Base-by-base conservation (phyloP, 1,284 basidiomycete genomes). In the Naganishia albida region DNA sequence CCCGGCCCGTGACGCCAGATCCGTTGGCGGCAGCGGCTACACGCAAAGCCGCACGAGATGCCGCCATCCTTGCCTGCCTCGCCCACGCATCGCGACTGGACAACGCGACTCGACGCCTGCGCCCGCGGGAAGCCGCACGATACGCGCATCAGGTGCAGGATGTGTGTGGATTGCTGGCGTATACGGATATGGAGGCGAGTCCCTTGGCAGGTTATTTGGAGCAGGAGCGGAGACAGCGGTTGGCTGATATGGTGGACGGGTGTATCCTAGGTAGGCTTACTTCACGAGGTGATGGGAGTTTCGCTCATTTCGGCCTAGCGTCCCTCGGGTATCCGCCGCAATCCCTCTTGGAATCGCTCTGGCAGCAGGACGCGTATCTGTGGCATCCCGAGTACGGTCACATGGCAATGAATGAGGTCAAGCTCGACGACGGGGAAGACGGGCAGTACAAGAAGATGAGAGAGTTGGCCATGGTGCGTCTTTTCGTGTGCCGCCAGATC, bases 231-330 rank as follows among this genome's bases (percentile, higher is more conserved):
- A 71, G 78, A 56, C 72, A 77, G 2, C 72, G 68, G 10, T 67
- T 80, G 49, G 75, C 77, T n/a, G 71, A 75, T 42, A 75, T 77
- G 70, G 73, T 80, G 38, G 78, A 80, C 54, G 65, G 70, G 7
- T 75, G 76, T 25, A 77, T 80, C n/a, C 68, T 79, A 20, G 67
- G 78, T 79, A 63, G 72, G 78, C 20, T 23, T 74, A n/a, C 18
- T 26, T 12, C 12, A 30, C n/a, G 28, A 40, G 3, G n/a, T 53
- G 8, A 38, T 43, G 55, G 30, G 12, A n/a, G 20, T 20, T 20
- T 26, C 25, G n/a, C 48, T 62, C 8, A 62, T 20, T 2, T 8
- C 25, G 7, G 25, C 16, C 3, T 26, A 60, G 57, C 57, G 2
- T 49, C 57, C 6, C 34, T 49, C 2, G 57, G 57, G 38, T 50